phyloP scores from a whole-genome alignment of 495 filamentous ascomycete species.

The Trichoderma asperelloides region DNA sequence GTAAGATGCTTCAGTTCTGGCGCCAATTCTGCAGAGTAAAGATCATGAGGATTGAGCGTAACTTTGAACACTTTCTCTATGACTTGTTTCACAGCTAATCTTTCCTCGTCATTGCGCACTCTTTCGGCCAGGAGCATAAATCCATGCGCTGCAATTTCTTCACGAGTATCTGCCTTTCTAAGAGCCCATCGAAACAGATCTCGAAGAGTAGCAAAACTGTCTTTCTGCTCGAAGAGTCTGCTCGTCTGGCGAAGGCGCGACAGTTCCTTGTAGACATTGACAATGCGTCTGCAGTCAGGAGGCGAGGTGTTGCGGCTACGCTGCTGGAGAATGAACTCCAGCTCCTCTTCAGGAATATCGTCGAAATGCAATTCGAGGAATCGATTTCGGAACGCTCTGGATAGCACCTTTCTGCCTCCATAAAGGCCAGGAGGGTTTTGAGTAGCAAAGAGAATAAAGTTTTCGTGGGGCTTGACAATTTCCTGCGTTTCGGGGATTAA shows the following conservation, averaged over 20 bases:
- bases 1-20: constrained; percentile 48
- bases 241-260: constrained; percentile 81
- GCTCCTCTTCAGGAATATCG: constrained; percentile 90
- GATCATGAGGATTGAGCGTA: constrained; percentile 57
- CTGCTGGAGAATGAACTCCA: constrained; percentile 86
- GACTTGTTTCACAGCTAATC: constrained; percentile 69
- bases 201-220: constrained; percentile 91
- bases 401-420: constrained; percentile 86
- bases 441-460: constrained; percentile 99
- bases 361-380: constrained; percentile 98
- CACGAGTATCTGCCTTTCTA: constrained; percentile 69
- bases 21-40: constrained; percentile 54
- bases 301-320: constrained; percentile 78
- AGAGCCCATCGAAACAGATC: constrained; percentile 98
- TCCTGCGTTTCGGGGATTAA: constrained; percentile 97
- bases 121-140: constrained; percentile 94
- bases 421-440: constrained; percentile 96
- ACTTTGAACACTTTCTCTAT: constrained; percentile 93
- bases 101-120: constrained; percentile 84
- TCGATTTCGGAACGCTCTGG: constrained; percentile 89
- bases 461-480: constrained; percentile 76
- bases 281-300: constrained; percentile 83
- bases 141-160: constrained; percentile 84
- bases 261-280: constrained; percentile 87
- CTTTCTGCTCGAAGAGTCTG: constrained; percentile 91